Conservation (phyloP, 2,329 filamentous ascomycete species). For the Diaporthe helianthi region DNA sequence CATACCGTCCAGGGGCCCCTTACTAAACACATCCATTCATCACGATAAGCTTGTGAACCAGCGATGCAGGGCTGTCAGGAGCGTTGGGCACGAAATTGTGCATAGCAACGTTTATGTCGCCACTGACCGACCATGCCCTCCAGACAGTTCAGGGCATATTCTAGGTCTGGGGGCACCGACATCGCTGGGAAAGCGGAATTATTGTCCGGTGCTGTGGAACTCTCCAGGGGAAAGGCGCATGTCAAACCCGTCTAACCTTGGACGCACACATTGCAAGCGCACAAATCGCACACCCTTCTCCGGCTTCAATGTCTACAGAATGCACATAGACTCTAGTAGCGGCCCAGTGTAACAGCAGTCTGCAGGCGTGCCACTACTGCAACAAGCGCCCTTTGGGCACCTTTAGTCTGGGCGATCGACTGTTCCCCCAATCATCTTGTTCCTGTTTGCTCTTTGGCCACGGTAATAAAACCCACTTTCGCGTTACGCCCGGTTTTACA, state of each 20-base stretch:
- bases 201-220: background rate
- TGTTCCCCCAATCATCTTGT: conserved; percentile 24
- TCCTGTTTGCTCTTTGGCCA: conserved; percentile 8
- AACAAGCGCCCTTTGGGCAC: conserved; percentile 8
- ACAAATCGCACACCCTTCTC: background rate
- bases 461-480: conserved; percentile 25
- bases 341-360: conserved; percentile 9
- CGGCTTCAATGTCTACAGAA: background rate
- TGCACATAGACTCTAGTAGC: conserved; percentile 17
- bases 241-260: background rate
- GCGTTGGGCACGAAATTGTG: background rate
- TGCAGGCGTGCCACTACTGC: conserved; percentile 19
- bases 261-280: background rate
- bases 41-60: background rate
- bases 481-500: conserved; percentile 25
- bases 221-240: background rate
- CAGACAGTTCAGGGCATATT: background rate
- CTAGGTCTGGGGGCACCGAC: background rate
- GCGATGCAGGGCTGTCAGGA: background rate
- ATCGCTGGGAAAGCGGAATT: background rate
- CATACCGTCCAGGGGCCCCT: background rate
- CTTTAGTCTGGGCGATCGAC: conserved; percentile 14
- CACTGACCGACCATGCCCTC: background rate
- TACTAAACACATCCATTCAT: background rate
- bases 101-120: background rate